phyloP scores from a whole-genome alignment of 495 filamentous ascomycete species.

The Penicillium argentinense region DNA sequence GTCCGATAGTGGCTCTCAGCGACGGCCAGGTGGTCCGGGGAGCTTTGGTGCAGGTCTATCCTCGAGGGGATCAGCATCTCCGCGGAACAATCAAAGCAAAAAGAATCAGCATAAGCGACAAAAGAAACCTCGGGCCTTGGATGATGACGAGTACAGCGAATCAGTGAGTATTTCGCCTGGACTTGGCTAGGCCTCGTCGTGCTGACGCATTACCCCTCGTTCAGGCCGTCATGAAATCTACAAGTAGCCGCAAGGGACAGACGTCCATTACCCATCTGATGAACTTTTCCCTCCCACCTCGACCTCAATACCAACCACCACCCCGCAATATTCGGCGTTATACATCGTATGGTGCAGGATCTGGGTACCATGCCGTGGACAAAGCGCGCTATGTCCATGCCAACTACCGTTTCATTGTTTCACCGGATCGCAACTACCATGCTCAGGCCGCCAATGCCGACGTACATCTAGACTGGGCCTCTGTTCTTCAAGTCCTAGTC shows the following conservation, averaged over 20 bases:
- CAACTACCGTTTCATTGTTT: slow-evolving; percentile 95
- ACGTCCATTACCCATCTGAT: slow-evolving; percentile 96
- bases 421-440: slow-evolving; percentile 75
- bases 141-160: slow-evolving; percentile 85
- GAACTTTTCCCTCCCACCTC: slow-evolving; percentile 82
- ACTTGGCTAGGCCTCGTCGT: slow-evolving; percentile 3
- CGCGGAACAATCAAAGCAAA: slow-evolving; percentile 70
- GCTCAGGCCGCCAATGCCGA: slow-evolving; percentile 84
- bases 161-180: slow-evolving; percentile 56
- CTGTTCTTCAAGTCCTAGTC: slow-evolving; percentile 86
- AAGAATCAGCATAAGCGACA: slow-evolving; percentile 73
- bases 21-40: slow-evolving; percentile 62
- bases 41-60: slow-evolving; percentile 61
- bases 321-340: slow-evolving; percentile 60
- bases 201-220: slow-evolving; percentile 19
- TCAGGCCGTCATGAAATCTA: slow-evolving; percentile 77
- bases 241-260: slow-evolving; percentile 84
- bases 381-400: slow-evolving; percentile 96
- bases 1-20: slow-evolving; percentile 55
- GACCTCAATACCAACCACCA: slow-evolving; percentile 63
- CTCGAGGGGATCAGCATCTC: slow-evolving; percentile 49
- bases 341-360: slow-evolving; percentile 82
- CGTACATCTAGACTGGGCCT: slow-evolving; percentile 85
- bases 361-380: slow-evolving; percentile 86
- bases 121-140: slow-evolving; percentile 54